Percentiles rank a stretch among this genome's conserved stretches.
phyloP scores from a whole-genome alignment of 495 filamentous ascomycete species.

The Glutinoglossum americanum region DNA sequence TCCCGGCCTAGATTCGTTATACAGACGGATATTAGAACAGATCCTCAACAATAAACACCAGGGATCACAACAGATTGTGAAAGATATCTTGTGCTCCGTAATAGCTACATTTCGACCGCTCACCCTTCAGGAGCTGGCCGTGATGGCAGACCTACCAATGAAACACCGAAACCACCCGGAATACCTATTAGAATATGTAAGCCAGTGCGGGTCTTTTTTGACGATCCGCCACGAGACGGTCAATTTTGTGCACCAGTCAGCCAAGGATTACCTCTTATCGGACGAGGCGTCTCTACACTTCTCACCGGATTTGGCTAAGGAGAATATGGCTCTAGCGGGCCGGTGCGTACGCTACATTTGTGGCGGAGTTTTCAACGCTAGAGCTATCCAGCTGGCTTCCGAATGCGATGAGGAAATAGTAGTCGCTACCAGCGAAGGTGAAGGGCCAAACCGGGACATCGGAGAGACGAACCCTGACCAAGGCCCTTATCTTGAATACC shows the following conservation, averaged over 20 bases:
- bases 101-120: not conserved
- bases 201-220: not conserved
- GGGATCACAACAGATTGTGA: not conserved
- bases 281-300: no score
- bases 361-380: no score
- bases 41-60: not conserved
- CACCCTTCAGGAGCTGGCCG: not conserved
- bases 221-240: not conserved
- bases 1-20: not conserved
- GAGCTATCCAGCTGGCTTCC: no score
- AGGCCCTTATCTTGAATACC: no score
- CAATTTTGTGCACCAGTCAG: not conserved
- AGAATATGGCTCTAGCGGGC: no score
- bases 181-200: not conserved
- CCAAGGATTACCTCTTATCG: slow-evolving; percentile 1
- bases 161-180: not conserved
- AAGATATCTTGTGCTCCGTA: not conserved
- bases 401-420: no score
- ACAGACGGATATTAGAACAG: not conserved
- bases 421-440: no score
- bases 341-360: no score
- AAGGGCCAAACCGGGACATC: no score
- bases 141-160: not conserved
- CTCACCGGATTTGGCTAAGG: no score
- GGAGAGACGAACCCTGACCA: no score